phyloP scores from a whole-genome alignment of 345 rosid genomes.

The Linum trigynum region DNA sequence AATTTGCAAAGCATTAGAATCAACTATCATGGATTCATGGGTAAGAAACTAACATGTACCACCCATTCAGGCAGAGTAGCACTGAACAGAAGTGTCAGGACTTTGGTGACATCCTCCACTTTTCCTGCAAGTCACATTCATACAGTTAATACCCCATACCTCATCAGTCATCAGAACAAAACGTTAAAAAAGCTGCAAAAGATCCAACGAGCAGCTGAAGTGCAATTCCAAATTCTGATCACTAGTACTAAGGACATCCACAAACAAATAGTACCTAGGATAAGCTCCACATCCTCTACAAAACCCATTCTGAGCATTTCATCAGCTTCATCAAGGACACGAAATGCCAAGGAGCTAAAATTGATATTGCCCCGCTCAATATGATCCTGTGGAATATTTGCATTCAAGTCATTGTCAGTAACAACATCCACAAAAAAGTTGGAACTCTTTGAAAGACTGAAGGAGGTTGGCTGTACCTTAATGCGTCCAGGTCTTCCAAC shows the following conservation, averaged over 20 bases:
- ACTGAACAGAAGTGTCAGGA: slow-evolving; percentile 98
- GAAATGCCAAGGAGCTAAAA: slow-evolving; percentile 55
- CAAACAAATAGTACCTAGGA: slow-evolving; percentile 46
- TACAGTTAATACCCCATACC: background rate
- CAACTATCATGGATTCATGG: background rate
- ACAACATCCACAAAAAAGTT: background rate
- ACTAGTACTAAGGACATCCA: background rate
- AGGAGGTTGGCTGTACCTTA: slow-evolving; percentile 34
- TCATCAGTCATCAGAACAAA: background rate
- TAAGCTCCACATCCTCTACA: slow-evolving; percentile 92
- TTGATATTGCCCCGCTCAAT: slow-evolving; percentile 65
- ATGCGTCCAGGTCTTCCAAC: slow-evolving; percentile 95
- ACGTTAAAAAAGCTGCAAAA: background rate
- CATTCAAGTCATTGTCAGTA: background rate
- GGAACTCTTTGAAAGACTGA: background rate
- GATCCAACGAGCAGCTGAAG: background rate
- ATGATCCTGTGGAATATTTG: slow-evolving; percentile 52
- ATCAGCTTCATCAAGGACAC: slow-evolving; percentile 98
- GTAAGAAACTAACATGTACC: slow-evolving; percentile 46
- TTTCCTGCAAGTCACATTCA: slow-evolving; percentile 44
- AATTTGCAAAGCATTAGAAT: background rate
- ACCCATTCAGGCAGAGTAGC: slow-evolving; percentile 93
- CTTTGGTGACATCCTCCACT: slow-evolving; percentile 71
- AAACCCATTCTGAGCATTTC: slow-evolving; percentile 99
- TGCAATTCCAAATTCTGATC: background rate